phyloP scores from a whole-genome alignment of 148 eudicot genomes.

The Polygonum maritimum region DNA sequence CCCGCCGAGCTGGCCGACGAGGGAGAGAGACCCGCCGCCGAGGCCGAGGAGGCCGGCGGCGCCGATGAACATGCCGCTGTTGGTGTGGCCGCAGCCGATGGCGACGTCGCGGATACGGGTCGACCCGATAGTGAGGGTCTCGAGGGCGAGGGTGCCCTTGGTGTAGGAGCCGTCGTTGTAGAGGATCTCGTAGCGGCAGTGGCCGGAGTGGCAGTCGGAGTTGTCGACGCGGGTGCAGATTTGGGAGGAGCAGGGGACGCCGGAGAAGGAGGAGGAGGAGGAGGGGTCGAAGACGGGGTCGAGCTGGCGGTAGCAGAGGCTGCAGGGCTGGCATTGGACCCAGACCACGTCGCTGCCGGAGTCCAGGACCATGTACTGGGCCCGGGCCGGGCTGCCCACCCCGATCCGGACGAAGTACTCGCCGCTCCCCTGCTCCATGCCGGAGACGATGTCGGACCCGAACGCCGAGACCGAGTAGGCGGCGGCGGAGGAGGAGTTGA shows the following conservation, averaged over 20 bases:
- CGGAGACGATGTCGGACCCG: conserved; percentile 72
- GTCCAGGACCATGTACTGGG: conserved; percentile 77
- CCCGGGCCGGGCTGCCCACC: conserved; percentile 68
- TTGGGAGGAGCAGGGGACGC: conserved; percentile 49
- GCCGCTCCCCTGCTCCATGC: conserved; percentile 89
- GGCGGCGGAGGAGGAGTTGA: conserved; percentile 3
- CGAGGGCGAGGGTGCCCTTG: conserved; percentile 70
- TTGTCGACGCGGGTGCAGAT: conserved; percentile 51
- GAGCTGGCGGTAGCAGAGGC: conserved; percentile 63
- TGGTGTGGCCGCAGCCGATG: conserved; percentile 83
- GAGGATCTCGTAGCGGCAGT: conserved; percentile 58
- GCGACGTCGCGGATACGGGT: conserved; percentile 50
- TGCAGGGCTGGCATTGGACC: conserved; percentile 92
- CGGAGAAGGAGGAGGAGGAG: conserved; percentile 51
- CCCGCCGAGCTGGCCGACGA: conserved; percentile 77
- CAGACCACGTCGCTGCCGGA: conserved; percentile 85
- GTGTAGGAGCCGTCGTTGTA: conserved; percentile 91
- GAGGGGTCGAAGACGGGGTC: conserved; percentile 93
- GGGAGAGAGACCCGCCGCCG: conserved; percentile 81
- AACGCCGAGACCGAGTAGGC: conserved; percentile 35
- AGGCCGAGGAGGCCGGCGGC: conserved; percentile 81
- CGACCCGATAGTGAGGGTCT: conserved; percentile 55
- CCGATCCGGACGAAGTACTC: conserved; percentile 84
- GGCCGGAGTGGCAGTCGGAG: conserved; percentile 47
- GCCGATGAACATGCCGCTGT: conserved; percentile 83